These are phyloP conservation scores for Hypoxylon cercidicola DNA, from an alignment of 495 filamentous ascomycete genomes.

Conservation along the genomic window DNA sequence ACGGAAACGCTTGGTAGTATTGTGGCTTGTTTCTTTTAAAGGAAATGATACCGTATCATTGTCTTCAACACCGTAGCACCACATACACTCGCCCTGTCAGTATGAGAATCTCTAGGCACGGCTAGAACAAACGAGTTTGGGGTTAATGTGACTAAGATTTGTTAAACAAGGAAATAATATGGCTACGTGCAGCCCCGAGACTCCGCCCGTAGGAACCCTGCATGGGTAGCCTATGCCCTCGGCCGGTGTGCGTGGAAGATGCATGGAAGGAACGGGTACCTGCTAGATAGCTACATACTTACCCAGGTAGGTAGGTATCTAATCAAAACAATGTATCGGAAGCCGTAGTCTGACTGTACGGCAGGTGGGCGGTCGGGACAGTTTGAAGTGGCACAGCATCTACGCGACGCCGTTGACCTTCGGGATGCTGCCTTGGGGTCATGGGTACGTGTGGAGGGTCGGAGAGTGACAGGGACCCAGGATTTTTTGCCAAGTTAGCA, in stretches of 20 bases:
- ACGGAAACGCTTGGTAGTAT: background rate
- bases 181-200: constrained; percentile 24
- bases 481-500: background rate
- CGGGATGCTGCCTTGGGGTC: constrained; percentile 26
- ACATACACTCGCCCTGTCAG: background rate
- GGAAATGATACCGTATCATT: constrained; percentile 5
- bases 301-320: background rate
- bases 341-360: constrained; percentile 25
- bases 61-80: constrained; percentile 3
- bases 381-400: constrained; percentile 19
- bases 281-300: background rate
- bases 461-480: constrained; percentile 3
- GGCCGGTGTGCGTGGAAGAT: constrained; percentile 32
- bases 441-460: constrained; percentile 1
- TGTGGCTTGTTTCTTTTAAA: constrained; percentile 19
- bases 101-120: background rate
- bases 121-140: background rate
- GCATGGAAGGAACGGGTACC: constrained; percentile 26
- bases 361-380: constrained; percentile 9
- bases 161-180: constrained; percentile 17
- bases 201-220: constrained; percentile 25
- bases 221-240: constrained; percentile 3
- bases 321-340: constrained; percentile 36
- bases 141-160: background rate
- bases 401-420: constrained; percentile 29